A percentile compares a stretch with the other conserved stretches of the same genome.
Conservation (phyloP, 441 rosid genomes). For the Populus tomentosa region DNA sequence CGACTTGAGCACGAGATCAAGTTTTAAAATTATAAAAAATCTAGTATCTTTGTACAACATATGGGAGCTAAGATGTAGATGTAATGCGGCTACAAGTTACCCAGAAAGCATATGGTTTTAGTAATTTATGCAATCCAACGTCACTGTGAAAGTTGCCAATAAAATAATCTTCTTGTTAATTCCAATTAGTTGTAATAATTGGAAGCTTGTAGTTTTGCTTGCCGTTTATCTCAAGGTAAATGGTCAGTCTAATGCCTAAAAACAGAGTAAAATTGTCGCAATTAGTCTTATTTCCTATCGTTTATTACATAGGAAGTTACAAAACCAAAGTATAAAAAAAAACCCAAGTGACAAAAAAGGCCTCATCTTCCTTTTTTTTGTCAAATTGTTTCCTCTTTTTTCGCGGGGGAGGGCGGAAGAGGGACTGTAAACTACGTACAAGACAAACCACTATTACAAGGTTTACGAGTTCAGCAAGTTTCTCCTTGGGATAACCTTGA, state of each 20-base stretch:
- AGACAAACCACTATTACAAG: too few species aligned
- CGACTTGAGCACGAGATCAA: too few species aligned
- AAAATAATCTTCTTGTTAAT: neutral
- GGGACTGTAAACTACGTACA: too few species aligned
- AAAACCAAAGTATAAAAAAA: too few species aligned
- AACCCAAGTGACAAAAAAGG: too few species aligned
- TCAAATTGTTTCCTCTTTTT: too few species aligned
- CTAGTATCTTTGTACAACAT: too few species aligned
- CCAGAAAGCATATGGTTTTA: neutral
- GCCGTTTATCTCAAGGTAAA: neutral
- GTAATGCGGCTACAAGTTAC: neutral
- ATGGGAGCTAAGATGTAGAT: neutral
- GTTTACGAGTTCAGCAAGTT: too few species aligned
- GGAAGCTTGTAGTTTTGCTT: neutral
- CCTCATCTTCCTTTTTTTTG: too few species aligned
- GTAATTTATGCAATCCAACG: neutral
- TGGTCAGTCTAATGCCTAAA: neutral
- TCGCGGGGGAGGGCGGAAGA: too few species aligned
- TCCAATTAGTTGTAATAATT: neutral
- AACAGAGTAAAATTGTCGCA: neutral
- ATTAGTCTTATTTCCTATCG: neutral
- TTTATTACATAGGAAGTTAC: neutral
- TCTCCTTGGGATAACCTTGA: too few species aligned
- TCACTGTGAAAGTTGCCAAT: neutral
- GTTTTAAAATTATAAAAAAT: too few species aligned